Evolutionary conservation across 2,329 filamentous ascomycete genomes (phyloP).

Genomic region (Penicillium brasilianum): DNA sequence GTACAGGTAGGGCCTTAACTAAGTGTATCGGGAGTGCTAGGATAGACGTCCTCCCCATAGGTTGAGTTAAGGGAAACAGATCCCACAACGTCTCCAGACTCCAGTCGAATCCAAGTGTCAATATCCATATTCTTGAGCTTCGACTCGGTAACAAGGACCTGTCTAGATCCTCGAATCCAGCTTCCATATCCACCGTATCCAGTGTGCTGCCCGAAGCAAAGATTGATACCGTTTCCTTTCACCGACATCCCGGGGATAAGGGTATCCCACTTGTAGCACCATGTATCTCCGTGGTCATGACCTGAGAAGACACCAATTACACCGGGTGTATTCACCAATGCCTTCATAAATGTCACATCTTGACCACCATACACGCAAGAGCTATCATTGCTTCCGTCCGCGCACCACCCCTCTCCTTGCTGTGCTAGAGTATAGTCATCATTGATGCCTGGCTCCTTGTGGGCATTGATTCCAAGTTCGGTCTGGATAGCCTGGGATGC

Average conservation of each 20-base stretch:
- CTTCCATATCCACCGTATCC: slow-evolving; percentile 73
- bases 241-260: slow-evolving; percentile 35
- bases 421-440: slow-evolving; percentile 48
- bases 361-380: slow-evolving; percentile 46
- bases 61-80: slow-evolving; percentile 63
- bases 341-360: slow-evolving; percentile 68
- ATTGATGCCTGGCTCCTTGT: slow-evolving; percentile 53
- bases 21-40: slow-evolving; percentile 5
- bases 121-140: slow-evolving; percentile 50
- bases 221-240: slow-evolving; percentile 50
- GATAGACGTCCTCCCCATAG: slow-evolving; percentile 56
- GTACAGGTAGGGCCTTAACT: slow-evolving; percentile 1
- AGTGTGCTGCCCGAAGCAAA: slow-evolving; percentile 68
- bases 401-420: slow-evolving; percentile 18
- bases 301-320: slow-evolving; percentile 66
- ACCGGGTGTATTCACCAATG: slow-evolving; percentile 59
- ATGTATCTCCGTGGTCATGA: slow-evolving; percentile 68
- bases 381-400: slow-evolving; percentile 12
- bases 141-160: slow-evolving; percentile 57
- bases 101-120: slow-evolving; percentile 67
- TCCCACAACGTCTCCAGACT: slow-evolving; percentile 59
- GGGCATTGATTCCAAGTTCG: slow-evolving; percentile 46
- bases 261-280: slow-evolving; percentile 53
- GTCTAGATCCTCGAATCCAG: slow-evolving; percentile 66
- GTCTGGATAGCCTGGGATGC: slow-evolving; percentile 50